Evolutionary conservation across 805 yeast genomes (phyloP).

Genomic region (Lachancea mirantina): DNA sequence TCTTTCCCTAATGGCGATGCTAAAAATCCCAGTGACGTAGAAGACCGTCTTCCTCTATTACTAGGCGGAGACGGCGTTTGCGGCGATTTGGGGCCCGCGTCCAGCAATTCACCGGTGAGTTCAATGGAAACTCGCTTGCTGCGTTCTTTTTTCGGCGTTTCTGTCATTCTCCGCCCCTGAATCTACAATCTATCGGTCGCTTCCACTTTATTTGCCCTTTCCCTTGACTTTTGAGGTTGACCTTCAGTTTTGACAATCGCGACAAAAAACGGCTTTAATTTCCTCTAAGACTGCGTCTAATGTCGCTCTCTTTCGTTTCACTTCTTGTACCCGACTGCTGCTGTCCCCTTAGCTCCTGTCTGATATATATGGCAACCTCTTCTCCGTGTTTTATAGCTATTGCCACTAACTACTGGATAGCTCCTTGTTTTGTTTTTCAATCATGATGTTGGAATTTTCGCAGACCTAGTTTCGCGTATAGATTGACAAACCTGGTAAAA

Average conservation of each 20-base stretch:
- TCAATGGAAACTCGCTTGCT: conserved; percentile 15
- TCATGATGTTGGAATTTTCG: conserved; percentile 5
- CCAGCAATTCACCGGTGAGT: conserved; percentile 5
- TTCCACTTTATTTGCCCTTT: background rate
- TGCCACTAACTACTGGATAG: conserved; percentile 1
- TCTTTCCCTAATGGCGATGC: conserved; percentile 19
- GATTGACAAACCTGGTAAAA: too few relatives aligned
- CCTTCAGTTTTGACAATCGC: too few relatives aligned
- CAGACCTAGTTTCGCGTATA: too few relatives aligned
- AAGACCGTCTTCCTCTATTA: conserved; percentile 17
- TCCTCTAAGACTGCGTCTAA: too few relatives aligned
- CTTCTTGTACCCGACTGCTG: too few relatives aligned
- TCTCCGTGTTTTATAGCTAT: background rate
- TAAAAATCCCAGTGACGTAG: conserved; percentile 21
- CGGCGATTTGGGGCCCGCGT: conserved; percentile 12
- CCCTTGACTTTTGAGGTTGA: too few relatives aligned
- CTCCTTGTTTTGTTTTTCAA: conserved; percentile 9
- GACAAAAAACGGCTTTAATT: too few relatives aligned
- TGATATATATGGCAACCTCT: too few relatives aligned
- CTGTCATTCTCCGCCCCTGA: background rate
- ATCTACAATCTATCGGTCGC: background rate
- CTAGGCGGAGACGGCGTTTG: conserved; percentile 26
- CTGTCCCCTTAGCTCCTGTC: too few relatives aligned
- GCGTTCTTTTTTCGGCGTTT: conserved; percentile 13
- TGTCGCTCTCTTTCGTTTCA: too few relatives aligned